Percentiles rank a stretch among this genome's conserved stretches.
These are phyloP conservation scores for Cylindrotheca closterium DNA, from an alignment of 108 stramenopile genomes.

Conservation along the genomic window DNA sequence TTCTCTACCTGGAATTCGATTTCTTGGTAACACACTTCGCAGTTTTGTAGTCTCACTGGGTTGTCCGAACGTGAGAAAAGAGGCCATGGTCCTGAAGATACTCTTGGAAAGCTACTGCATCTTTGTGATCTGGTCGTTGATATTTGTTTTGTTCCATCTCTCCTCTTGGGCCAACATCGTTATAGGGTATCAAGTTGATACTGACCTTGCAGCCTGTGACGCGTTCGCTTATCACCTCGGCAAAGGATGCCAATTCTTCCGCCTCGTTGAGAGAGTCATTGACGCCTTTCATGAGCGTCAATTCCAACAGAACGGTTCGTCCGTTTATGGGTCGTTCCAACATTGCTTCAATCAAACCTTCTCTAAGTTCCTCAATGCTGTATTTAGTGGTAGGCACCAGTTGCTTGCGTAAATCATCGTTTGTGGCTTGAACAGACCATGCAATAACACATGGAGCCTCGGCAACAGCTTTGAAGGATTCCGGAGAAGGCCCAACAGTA, in stretches of 20 bases:
- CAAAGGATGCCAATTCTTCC: constrained; percentile 67
- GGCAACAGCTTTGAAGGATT: constrained; percentile 49
- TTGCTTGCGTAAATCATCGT: constrained; percentile 65
- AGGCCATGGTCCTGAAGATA: constrained; percentile 42
- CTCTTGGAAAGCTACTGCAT: constrained; percentile 54
- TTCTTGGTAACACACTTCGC: constrained; percentile 91
- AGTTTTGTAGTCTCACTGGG: constrained; percentile 80
- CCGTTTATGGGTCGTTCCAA: constrained; percentile 43
- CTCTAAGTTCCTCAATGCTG: constrained; percentile 66
- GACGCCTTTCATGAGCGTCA: constrained; percentile 73
- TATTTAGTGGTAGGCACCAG: constrained; percentile 84
- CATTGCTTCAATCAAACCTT: constrained; percentile 68
- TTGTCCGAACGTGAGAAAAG: constrained; percentile 57
- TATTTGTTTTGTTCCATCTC: constrained; percentile 58
- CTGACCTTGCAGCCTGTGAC: constrained; percentile 60
- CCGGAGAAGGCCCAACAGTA: constrained; percentile 79
- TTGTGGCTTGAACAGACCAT: constrained; percentile 83
- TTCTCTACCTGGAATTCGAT: too few relatives aligned
- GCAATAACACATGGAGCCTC: constrained; percentile 69
- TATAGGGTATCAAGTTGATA: constrained; percentile 88
- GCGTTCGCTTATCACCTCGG: constrained; percentile 50
- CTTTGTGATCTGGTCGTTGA: constrained; percentile 51
- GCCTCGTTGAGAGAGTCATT: constrained; percentile 85
- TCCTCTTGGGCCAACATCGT: constrained; percentile 72
- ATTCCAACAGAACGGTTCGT: constrained; percentile 75